Percentiles rank a stretch among this genome's conserved stretches.
These are phyloP conservation scores for Letharia lupina DNA, from an alignment of 495 filamentous ascomycete species.

Conservation along the genomic window DNA sequence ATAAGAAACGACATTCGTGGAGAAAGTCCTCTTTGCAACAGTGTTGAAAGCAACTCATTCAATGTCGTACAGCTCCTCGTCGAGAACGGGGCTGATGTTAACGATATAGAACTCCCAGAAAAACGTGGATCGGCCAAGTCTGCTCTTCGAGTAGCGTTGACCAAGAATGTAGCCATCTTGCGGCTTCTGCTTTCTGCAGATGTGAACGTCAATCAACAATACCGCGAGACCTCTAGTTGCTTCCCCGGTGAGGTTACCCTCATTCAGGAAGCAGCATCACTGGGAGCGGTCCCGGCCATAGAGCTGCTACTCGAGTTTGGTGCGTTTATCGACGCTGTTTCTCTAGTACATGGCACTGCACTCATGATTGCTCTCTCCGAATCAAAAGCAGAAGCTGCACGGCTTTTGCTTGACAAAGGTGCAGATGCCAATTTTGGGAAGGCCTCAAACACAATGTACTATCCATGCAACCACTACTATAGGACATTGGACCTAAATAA, in stretches of 20 bases:
- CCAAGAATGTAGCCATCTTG: background rate
- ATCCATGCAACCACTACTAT: too few relatives aligned
- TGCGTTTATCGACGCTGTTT: constrained; percentile 22
- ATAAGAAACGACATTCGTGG: too few relatives aligned
- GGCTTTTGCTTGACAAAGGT: constrained; percentile 22
- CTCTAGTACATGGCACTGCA: constrained; percentile 21
- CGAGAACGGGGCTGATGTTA: constrained; percentile 24
- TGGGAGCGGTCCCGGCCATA: constrained; percentile 11
- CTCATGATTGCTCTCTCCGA: constrained; percentile 24
- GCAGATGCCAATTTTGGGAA: constrained; percentile 15
- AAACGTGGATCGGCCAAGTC: background rate
- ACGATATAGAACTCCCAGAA: constrained; percentile 8
- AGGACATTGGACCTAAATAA: too few relatives aligned
- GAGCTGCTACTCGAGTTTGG: constrained; percentile 24
- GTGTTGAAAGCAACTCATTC: rapidly evolving
- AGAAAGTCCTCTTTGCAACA: background rate
- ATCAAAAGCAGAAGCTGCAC: constrained; percentile 6
- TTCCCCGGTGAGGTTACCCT: constrained; percentile 3
- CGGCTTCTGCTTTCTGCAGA: background rate
- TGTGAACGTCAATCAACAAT: background rate
- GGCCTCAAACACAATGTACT: background rate
- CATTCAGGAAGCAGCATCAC: constrained; percentile 19
- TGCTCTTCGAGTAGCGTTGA: background rate
- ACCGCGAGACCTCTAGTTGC: background rate
- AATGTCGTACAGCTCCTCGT: background rate